Base-by-base conservation (phyloP, 306 rosid species). In the Myrica gale region DNA sequence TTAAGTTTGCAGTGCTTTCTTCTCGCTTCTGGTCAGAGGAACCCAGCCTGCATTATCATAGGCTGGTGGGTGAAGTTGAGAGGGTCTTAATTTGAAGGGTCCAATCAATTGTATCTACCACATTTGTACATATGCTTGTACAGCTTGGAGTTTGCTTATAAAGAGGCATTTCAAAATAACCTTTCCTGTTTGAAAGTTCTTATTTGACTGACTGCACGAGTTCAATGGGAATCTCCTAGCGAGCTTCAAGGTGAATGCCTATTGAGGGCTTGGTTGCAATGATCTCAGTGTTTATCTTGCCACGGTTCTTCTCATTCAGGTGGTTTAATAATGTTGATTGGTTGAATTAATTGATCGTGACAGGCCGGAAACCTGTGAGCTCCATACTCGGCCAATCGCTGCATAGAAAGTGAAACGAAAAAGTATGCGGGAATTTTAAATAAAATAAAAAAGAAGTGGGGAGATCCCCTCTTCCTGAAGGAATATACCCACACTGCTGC, bases 41-140 rank as follows among this genome's bases (percentile, higher is more conserved):
- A 79, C 74, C 90, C 89, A 68, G 78, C 86, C 87, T 54, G 87
- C 72, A 81, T 88, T 88, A 68, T 80, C 73, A 82, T 79, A 50
- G 86, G 88, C 82, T 82, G 94, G 90, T 75, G 83, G 79, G 87
- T 84, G 89, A 89, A 91, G 94, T 81, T 87, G 84, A 80, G 82
- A 76, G 81, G 78, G 81, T 77, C 78, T 71, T 71, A 70, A 71
- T 65, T 79, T 68, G 32, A 67, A 54, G 76, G 78, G 82, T 80
- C 52, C 74, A 51, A 32, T 85, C 76, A 84, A 83, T 85, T 91
- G 89, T 85, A 85, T 86, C 51, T 82, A 87, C 60, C 82, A 72
- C 85, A 86, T 88, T 82, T 91, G 97, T 91, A 93, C 75, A 93
- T 85, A 93, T 85, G 89, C 75, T 53, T 90, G 97, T 93, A 91